phyloP scores from a whole-genome alignment of 345 rosid genomes.

The Eucalyptus polybractea region DNA sequence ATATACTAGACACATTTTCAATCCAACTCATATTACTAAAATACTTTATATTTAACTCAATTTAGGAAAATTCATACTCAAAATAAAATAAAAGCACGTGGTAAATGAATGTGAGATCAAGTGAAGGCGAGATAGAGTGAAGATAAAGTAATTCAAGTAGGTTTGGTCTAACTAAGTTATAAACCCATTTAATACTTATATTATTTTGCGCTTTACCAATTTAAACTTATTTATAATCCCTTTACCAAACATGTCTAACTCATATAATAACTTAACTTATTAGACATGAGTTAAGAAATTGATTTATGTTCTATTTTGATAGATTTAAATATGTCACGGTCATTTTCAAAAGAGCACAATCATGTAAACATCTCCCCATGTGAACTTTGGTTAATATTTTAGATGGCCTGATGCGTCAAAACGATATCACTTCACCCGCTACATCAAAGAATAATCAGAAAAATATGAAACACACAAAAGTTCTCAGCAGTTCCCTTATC shows the following conservation, averaged over 20 bases:
- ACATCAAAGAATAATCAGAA: background rate
- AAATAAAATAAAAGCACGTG: no score
- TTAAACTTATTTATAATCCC: no score
- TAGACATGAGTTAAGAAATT: no score
- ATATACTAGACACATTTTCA: background rate
- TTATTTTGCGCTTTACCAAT: no score
- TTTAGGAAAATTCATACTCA: no score
- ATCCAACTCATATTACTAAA: no score
- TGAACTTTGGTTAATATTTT: background rate
- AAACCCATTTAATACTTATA: no score
- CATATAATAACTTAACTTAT: no score
- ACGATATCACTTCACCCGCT: background rate
- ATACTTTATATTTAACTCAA: no score
- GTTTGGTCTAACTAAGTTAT: background rate
- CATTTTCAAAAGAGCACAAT: background rate
- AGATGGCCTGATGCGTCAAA: background rate
- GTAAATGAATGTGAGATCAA: no score
- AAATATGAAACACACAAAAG: background rate
- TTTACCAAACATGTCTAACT: no score
- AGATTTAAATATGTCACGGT: background rate
- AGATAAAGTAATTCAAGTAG: no score
- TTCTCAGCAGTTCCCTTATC: background rate
- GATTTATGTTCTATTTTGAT: background rate
- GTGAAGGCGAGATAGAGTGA: accelerated
- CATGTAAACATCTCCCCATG: background rate